Conservation (phyloP, 1,139 yeast genomes). For the Candida neerlandica region DNA sequence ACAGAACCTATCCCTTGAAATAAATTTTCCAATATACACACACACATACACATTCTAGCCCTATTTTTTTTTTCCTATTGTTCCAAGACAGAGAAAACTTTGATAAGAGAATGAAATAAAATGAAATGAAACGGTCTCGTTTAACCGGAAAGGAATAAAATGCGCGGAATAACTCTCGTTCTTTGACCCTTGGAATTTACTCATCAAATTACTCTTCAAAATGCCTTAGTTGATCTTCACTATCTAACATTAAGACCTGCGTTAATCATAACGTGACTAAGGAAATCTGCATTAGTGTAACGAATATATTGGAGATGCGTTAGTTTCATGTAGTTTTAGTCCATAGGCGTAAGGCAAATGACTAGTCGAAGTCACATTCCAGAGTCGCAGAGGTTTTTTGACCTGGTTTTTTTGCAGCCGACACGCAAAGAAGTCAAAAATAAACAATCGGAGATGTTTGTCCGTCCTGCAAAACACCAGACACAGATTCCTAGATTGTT, state of each 20-base stretch:
- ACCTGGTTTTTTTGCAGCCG: constrained; percentile 5
- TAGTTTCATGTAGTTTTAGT: not conserved
- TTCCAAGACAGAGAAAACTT: not conserved
- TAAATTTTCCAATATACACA: constrained; percentile 1
- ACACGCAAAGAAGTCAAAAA: constrained; percentile 5
- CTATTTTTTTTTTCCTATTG: not conserved
- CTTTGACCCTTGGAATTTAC: not conserved
- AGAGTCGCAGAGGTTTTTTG: not conserved
- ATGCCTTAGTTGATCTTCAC: not conserved
- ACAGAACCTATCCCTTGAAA: constrained; percentile 17
- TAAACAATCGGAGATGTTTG: not conserved
- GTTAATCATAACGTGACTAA: not conserved
- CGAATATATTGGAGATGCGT: not conserved
- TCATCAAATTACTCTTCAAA: not conserved
- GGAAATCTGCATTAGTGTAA: not conserved
- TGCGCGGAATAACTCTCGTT: not conserved
- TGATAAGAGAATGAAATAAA: not conserved
- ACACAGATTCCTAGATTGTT: not conserved
- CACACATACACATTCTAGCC: no score
- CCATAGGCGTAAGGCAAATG: not conserved
- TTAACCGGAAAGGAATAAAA: not conserved
- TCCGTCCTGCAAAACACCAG: not conserved
- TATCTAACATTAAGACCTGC: not conserved
- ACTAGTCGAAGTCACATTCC: not conserved
- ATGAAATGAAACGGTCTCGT: not conserved